phyloP scores from a whole-genome alignment of 176 grass and related monocot species.

The Triticum dicoccoides region DNA sequence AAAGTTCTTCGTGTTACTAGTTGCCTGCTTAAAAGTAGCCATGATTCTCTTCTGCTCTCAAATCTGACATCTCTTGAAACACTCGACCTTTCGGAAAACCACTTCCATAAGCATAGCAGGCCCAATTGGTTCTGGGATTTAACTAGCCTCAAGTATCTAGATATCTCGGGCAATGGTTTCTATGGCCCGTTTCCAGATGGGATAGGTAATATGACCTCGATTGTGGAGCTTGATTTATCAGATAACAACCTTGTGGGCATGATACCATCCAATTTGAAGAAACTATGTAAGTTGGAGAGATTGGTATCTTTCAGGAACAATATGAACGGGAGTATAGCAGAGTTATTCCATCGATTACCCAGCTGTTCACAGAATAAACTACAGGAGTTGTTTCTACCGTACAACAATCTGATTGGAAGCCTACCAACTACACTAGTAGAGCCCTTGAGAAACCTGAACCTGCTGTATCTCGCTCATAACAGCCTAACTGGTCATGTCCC shows the following conservation, averaged over 20 bases:
- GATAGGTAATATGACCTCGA: background rate
- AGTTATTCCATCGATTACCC: too few relatives aligned
- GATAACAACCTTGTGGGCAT: too few relatives aligned
- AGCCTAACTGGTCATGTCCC: background rate
- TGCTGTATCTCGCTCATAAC: too few relatives aligned
- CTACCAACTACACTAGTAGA: background rate
- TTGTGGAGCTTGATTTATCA: too few relatives aligned
- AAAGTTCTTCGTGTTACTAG: background rate
- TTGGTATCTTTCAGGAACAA: too few relatives aligned
- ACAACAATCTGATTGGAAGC: background rate
- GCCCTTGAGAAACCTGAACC: background rate
- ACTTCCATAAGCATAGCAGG: background rate
- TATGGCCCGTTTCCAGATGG: background rate
- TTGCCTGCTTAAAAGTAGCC: too few relatives aligned
- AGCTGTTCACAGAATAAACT: background rate
- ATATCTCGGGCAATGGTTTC: background rate
- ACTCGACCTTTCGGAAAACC: background rate
- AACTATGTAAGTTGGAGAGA: background rate
- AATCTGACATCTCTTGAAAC: background rate
- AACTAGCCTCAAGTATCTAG: background rate
- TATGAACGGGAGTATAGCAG: too few relatives aligned
- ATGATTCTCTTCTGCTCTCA: background rate
- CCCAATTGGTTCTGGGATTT: background rate
- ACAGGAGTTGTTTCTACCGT: too few relatives aligned
- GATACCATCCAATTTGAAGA: background rate